Evolutionary conservation across 1,284 basidiomycete genomes (phyloP), one percentile per base, ranked within the genome.

Genomic region (Ganoderma boninense): DNA sequence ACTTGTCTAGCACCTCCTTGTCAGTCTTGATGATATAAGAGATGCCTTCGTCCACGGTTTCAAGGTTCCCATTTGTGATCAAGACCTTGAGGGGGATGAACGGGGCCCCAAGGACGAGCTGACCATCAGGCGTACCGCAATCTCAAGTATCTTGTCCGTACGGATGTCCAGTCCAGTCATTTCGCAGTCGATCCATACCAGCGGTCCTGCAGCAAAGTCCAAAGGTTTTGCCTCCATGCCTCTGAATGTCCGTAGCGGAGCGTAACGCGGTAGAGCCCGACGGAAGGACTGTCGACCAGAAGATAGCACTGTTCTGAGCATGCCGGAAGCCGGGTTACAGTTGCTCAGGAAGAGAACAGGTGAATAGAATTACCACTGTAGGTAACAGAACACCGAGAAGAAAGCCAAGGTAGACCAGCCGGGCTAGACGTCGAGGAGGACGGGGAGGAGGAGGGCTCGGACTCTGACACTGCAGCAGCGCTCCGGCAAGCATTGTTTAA

Each of bases 151-250:
- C 69, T 89, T 89, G 78, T 96, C 92, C 40, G 80, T 89, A 38
- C 86, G 84, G 4, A 86, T 85, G 76, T 92, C 81, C 29, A 92
- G 79, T 5, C 90, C 91, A 1, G 94, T 95, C 95, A 96, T 96
- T 81, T 96, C 95, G 77, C 94, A 95, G 79, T 96, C 95, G 64
- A 96, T 88, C 95, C 95, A 96, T 2, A 96, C 93, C 62, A 96
- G 81, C 10, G 95, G 94, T 0, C 93, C 92, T 23, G 88, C 85
- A 7, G 82, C 76, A 59, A 84, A 87, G 68, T 84, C 81, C 38
- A 90, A 57, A 0, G 77, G 73, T 59, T 68, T 67, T 7, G 35
- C 40, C 23, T 71, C 70, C 73, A 71, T 74, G 42, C 49, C 65
- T 43, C 67, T 67, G n/a, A 71, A 61, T 13, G 56, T 59, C 75